phyloP scores from a whole-genome alignment of 257 asterid genomes.

The Fraxinus americana region DNA sequence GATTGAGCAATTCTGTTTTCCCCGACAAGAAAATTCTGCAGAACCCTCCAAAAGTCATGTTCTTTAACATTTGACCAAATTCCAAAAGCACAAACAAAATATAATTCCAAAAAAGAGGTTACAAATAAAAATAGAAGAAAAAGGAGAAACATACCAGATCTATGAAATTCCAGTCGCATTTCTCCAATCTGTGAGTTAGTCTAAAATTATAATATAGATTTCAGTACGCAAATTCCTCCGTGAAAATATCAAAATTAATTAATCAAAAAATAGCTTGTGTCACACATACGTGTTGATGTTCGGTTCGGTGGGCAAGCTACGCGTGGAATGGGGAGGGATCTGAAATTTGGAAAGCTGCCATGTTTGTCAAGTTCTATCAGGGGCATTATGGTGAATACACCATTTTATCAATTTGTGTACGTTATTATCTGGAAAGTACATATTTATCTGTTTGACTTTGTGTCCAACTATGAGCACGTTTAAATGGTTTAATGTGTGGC shows the following conservation, averaged over 20 bases:
- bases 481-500: too few relatives aligned
- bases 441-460: conserved; percentile 14
- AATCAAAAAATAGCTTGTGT: conserved; percentile 1
- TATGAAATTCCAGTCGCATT: conserved; percentile 26
- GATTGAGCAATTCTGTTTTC: neutral
- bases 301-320: conserved; percentile 24
- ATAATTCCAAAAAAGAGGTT: conserved; percentile 13
- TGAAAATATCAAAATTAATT: conserved; percentile 8
- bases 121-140: neutral
- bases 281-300: conserved; percentile 3
- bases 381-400: neutral
- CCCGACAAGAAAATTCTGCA: conserved; percentile 19
- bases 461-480: conserved; percentile 6
- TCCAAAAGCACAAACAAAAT: conserved; percentile 7
- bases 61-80: conserved; percentile 27
- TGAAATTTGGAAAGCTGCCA: conserved; percentile 14
- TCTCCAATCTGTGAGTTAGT: conserved; percentile 25
- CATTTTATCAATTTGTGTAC: neutral
- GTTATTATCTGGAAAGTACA: neutral
- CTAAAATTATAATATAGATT: conserved; percentile 3
- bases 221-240: conserved; percentile 11
- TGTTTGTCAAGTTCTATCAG: neutral
- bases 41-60: conserved; percentile 10
- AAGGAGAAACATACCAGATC: conserved; percentile 46
- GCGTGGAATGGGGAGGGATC: conserved; percentile 28